A percentile compares a stretch with the other conserved stretches of the same genome.
Conservation (phyloP, 1,139 yeast genomes). For the Suhomyces ambrosiae region DNA sequence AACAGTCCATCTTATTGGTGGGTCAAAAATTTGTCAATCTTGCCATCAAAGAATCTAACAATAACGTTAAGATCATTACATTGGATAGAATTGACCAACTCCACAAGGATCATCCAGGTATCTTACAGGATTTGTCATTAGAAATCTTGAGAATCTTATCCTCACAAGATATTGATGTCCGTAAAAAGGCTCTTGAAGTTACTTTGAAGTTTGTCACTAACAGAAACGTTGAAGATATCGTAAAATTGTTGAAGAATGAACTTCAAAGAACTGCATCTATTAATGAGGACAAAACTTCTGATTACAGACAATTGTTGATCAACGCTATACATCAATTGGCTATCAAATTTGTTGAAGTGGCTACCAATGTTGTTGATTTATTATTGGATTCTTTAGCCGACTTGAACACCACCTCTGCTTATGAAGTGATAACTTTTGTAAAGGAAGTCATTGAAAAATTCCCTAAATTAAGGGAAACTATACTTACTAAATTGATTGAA, state of each 20-base stretch:
- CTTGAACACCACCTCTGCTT: constrained; percentile 81
- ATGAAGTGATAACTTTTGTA: constrained; percentile 84
- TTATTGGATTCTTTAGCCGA: constrained; percentile 85
- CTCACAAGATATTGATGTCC: constrained; percentile 88
- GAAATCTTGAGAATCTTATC: constrained; percentile 85
- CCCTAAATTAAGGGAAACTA: constrained; percentile 73
- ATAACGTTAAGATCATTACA: constrained; percentile 89
- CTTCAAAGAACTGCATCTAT: constrained; percentile 68
- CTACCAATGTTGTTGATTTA: constrained; percentile 86
- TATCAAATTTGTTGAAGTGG: constrained; percentile 84
- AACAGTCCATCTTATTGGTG: constrained; percentile 68
- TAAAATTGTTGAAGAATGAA: constrained; percentile 88
- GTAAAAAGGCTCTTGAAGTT: constrained; percentile 82
- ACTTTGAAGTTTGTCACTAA: constrained; percentile 77
- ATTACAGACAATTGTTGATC: constrained; percentile 86
- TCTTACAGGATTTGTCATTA: constrained; percentile 80
- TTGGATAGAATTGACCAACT: constrained; percentile 83
- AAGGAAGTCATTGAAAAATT: constrained; percentile 93
- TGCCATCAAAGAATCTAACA: constrained; percentile 90
- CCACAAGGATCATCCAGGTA: constrained; percentile 75
- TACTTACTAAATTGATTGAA: constrained; percentile 63
- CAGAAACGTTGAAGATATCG: constrained; percentile 93
- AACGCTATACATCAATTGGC: constrained; percentile 91
- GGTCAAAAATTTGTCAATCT: constrained; percentile 86
- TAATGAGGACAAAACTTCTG: constrained; percentile 76